These are phyloP conservation scores for Sechiopsis laciniata DNA, from an alignment of 306 rosid genomes.

Conservation along the genomic window DNA sequence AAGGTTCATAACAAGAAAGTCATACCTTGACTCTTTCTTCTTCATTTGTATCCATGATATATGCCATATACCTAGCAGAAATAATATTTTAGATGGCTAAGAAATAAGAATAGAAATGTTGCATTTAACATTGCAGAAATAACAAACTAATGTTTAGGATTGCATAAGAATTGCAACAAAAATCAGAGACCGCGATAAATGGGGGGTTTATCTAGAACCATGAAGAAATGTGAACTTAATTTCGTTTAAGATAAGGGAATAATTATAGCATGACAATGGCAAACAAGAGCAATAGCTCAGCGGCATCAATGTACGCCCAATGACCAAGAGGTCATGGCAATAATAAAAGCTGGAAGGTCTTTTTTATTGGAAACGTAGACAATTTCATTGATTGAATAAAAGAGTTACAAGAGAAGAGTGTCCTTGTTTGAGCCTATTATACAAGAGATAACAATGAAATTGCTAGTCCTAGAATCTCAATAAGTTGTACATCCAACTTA, in stretches of 20 bases:
- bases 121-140: neutral
- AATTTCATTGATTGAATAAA: no score
- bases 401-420: no score
- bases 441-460: no score
- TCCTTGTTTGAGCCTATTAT: no score
- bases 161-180: neutral
- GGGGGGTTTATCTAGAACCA: neutral
- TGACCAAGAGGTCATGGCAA: no score
- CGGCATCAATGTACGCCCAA: no score
- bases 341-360: neutral
- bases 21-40: constrained; percentile 91
- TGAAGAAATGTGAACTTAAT: neutral
- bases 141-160: neutral
- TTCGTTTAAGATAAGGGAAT: neutral
- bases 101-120: neutral
- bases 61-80: constrained; percentile 90
- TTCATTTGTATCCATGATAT: constrained; percentile 97
- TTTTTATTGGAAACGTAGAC: no score
- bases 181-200: neutral
- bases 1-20: neutral
- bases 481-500: no score
- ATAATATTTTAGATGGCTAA: constrained; percentile 6
- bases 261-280: neutral
- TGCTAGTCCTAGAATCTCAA: no score
- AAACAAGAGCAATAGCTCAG: neutral